A percentile compares a stretch with the other conserved stretches of the same genome.
These are phyloP conservation scores for Centaurea solstitialis DNA, from an alignment of 129 eudicot genomes.

Conservation along the genomic window DNA sequence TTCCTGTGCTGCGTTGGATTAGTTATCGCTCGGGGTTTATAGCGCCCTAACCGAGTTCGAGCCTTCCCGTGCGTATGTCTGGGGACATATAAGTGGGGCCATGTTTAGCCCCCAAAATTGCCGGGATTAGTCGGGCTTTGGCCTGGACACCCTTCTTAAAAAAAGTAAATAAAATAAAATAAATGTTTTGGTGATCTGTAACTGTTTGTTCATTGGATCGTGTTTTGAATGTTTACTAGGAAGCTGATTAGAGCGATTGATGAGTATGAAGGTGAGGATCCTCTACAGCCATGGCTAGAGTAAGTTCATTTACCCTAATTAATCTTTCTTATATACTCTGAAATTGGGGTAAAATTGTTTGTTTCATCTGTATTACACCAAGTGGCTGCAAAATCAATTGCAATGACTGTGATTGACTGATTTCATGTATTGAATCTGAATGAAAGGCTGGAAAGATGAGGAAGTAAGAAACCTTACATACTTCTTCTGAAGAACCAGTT, in stretches of 20 bases:
- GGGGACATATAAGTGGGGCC: too few relatives aligned
- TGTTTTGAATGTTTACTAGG: conserved; percentile 33
- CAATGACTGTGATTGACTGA: not conserved
- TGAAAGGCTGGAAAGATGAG: not conserved
- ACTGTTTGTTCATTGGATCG: not conserved
- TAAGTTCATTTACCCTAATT: conserved; percentile 28
- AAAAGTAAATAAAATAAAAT: too few relatives aligned
- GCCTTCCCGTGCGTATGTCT: too few relatives aligned
- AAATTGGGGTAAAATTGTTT: not conserved
- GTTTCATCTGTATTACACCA: not conserved
- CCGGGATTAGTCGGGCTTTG: too few relatives aligned
- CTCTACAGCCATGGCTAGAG: conserved; percentile 92
- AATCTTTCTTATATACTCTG: not conserved
- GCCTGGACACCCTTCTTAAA: too few relatives aligned
- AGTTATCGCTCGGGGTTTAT: too few relatives aligned
- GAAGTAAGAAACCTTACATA: not conserved
- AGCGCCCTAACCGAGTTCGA: too few relatives aligned
- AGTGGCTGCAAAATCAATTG: not conserved
- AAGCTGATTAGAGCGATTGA: conserved; percentile 72
- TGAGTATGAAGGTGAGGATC: conserved; percentile 78
- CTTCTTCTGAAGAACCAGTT: not conserved
- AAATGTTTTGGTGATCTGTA: too few relatives aligned
- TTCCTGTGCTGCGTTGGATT: too few relatives aligned
- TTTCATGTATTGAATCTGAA: not conserved
- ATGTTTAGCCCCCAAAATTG: too few relatives aligned